Percentiles rank a stretch among this genome's conserved stretches.
Conservation (phyloP, 768 basidiomycete genomes). For the Lyophyllum shimeji region DNA sequence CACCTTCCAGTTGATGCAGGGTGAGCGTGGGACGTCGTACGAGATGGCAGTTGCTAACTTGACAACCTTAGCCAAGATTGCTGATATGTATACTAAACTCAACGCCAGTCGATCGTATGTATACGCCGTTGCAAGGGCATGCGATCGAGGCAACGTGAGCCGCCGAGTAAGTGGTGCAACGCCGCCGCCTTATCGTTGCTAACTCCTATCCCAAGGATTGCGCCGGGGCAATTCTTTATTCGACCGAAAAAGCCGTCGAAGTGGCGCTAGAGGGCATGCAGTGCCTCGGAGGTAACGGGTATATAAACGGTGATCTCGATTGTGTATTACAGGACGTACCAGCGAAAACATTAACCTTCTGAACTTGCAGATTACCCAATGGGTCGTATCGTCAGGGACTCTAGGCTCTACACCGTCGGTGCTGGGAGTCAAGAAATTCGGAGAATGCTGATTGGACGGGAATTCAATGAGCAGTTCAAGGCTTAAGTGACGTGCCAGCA, state of each 20-base stretch:
- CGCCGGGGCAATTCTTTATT: constrained; percentile 91
- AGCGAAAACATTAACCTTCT: background rate
- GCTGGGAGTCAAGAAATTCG: constrained; percentile 97
- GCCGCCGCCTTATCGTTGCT: background rate
- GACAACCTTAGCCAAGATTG: constrained; percentile 61
- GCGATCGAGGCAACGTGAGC: constrained; percentile 78
- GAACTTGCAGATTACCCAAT: constrained; percentile 74
- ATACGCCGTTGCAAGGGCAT: constrained; percentile 89
- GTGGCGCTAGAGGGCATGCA: constrained; percentile 92
- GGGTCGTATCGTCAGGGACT: constrained; percentile 84
- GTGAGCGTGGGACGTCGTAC: constrained; percentile 34
- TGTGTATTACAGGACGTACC: background rate
- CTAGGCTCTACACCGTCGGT: constrained; percentile 88
- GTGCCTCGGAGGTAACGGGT: constrained; percentile 92
- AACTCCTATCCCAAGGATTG: constrained; percentile 64
- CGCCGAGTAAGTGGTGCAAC: constrained; percentile 54
- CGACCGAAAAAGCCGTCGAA: constrained; percentile 89
- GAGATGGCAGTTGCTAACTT: constrained; percentile 14
- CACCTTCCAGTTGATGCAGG: constrained; percentile 96
- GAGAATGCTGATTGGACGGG: constrained; percentile 91
- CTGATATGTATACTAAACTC: constrained; percentile 94
- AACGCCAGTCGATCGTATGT: constrained; percentile 88
- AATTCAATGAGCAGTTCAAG: constrained; percentile 75
- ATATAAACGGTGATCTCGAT: constrained; percentile 73
- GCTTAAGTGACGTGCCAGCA: constrained; percentile 17